Evolutionary conservation across 225 moss, liverwort and hornwort species (phyloP).

Genomic region (Physcomitrium patens): DNA sequence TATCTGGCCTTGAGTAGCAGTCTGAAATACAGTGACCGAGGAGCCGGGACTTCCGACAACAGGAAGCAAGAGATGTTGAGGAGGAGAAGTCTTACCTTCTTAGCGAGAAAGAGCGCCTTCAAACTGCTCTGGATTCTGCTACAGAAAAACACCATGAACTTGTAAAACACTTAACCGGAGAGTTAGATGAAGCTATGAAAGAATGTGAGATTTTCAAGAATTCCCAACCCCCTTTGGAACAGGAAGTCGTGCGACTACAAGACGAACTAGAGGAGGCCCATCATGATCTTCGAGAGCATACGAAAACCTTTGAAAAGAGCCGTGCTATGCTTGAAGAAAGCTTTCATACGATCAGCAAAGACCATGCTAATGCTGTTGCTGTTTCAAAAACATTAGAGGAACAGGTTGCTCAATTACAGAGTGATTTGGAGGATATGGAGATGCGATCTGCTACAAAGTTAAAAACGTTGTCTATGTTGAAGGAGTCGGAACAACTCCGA

Average conservation of each 20-base stretch:
- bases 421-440: constrained; percentile 71
- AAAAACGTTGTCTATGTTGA: constrained; percentile 60
- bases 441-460: constrained; percentile 62
- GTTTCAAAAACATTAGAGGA: constrained; percentile 69
- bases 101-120: constrained; percentile 62
- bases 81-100: constrained; percentile 56
- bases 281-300: constrained; percentile 53
- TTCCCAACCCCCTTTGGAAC: constrained; percentile 60
- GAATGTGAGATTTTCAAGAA: constrained; percentile 54
- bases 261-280: constrained; percentile 65
- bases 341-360: constrained; percentile 56
- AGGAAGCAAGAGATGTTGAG: constrained; percentile 58
- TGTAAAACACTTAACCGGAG: constrained; percentile 60
- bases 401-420: constrained; percentile 63
- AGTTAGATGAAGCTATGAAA: constrained; percentile 55
- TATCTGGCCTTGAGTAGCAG: constrained; percentile 75
- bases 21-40: constrained; percentile 64
- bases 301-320: constrained; percentile 53
- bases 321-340: constrained; percentile 64
- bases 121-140: constrained; percentile 54
- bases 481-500: constrained; percentile 60
- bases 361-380: constrained; percentile 63
- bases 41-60: constrained; percentile 69
- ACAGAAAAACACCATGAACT: constrained; percentile 67
- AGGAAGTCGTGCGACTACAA: constrained; percentile 53